phyloP scores from a whole-genome alignment of 352 stramenopile genomes.

The Globisporangium sylvaticum region DNA sequence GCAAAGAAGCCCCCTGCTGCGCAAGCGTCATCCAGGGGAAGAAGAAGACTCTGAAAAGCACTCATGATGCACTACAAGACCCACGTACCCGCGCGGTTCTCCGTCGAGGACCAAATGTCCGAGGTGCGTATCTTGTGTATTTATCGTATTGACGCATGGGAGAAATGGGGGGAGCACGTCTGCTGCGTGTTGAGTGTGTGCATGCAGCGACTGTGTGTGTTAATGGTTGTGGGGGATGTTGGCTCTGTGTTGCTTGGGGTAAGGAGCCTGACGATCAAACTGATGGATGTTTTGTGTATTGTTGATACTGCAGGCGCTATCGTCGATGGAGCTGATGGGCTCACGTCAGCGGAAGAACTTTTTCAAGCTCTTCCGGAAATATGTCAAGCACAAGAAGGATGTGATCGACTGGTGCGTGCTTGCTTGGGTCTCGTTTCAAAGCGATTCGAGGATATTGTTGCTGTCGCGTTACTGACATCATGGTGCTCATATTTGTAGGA shows the following conservation, averaged over 20 bases:
- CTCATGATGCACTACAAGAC: conserved; percentile 83
- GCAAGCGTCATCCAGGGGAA: neutral
- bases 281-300: neutral
- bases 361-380: conserved; percentile 88
- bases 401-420: conserved; percentile 70
- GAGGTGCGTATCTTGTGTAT: conserved; percentile 34
- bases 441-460: neutral
- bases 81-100: conserved; percentile 79
- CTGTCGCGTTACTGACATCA: neutral
- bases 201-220: too few relatives aligned
- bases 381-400: conserved; percentile 78
- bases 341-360: conserved; percentile 82
- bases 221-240: too few relatives aligned
- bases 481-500: conserved; percentile 35
- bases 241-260: neutral
- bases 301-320: conserved; percentile 42
- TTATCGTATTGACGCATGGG: neutral
- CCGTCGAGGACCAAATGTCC: conserved; percentile 85
- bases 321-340: conserved; percentile 76
- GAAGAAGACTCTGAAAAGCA: neutral
- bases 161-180: neutral
- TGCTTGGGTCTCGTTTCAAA: neutral
- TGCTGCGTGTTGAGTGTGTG: neutral
- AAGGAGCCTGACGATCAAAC: neutral
- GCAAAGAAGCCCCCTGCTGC: neutral